phyloP scores from a whole-genome alignment of 345 rosid species.

The Salix arbutifolia region DNA sequence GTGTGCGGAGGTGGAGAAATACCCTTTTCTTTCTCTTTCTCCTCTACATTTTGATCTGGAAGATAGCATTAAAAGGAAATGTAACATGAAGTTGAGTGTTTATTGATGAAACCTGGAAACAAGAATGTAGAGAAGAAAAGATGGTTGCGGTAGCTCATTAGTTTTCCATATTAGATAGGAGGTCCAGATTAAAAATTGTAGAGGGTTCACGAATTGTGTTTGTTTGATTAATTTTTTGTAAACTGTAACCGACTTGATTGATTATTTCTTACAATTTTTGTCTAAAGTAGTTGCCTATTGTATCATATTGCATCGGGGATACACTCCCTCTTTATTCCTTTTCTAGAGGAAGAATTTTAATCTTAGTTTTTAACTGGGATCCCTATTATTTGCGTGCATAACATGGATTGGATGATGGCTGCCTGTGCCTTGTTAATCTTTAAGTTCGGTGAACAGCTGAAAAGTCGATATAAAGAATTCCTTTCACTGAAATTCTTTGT shows the following conservation, averaged over 20 bases:
- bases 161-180: too few species aligned
- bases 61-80: not conserved
- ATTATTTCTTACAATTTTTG: not conserved
- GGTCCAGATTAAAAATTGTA: too few species aligned
- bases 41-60: not conserved
- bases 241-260: not conserved
- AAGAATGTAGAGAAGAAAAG: too few species aligned
- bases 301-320: not conserved
- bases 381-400: not conserved
- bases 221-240: not conserved
- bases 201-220: not conserved
- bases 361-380: not conserved
- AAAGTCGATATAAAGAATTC: too few species aligned
- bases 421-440: not conserved
- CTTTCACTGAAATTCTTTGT: too few species aligned
- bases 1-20: not conserved
- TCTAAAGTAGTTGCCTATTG: not conserved
- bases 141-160: too few species aligned
- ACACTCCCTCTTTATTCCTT: not conserved
- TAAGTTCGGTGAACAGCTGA: not conserved
- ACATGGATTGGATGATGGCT: not conserved
- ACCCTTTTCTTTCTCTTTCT: not conserved
- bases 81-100: too few species aligned
- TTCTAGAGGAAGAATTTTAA: not conserved
- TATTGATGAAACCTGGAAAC: too few species aligned